Evolutionary conservation across 1,284 basidiomycete species (phyloP).

Genomic region (Inonotus obliquus): DNA sequence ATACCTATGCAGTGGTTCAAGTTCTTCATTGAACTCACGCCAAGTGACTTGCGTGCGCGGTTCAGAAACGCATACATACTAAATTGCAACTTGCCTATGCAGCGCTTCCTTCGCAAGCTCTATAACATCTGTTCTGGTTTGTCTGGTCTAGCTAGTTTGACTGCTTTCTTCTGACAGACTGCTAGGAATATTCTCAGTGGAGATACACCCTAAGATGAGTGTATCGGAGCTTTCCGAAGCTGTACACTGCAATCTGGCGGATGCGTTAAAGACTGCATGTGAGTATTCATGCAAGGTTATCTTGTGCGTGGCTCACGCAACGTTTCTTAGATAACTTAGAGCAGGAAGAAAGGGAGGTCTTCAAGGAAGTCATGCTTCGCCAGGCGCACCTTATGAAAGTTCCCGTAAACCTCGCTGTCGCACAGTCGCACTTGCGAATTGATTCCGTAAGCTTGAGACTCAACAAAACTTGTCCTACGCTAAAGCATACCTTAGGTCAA

Average conservation of each 20-base stretch:
- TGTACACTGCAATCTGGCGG: conserved; percentile 46
- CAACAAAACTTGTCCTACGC: not conserved
- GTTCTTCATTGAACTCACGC: conserved; percentile 74
- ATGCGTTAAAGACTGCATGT: conserved; percentile 53
- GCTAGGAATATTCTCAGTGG: conserved; percentile 51
- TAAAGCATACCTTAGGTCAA: conserved; percentile 43
- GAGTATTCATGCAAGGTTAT: conserved; percentile 21
- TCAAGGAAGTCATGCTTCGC: conserved; percentile 59
- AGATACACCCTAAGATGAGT: conserved; percentile 55
- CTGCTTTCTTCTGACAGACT: conserved; percentile 9
- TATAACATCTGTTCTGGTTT: conserved; percentile 72
- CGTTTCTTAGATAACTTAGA: conserved; percentile 48
- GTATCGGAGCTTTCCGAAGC: conserved; percentile 52
- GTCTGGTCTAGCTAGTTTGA: conserved; percentile 21
- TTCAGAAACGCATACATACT: conserved; percentile 64
- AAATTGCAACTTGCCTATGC: conserved; percentile 74
- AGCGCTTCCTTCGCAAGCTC: conserved; percentile 70
- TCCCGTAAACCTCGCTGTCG: conserved; percentile 60
- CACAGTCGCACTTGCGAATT: conserved; percentile 61
- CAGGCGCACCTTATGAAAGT: conserved; percentile 54
- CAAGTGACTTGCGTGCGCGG: conserved; percentile 56
- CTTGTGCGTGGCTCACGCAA: not conserved
- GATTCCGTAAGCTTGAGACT: conserved; percentile 48
- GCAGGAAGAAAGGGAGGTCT: conserved; percentile 46
- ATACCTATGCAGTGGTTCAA: conserved; percentile 81